phyloP scores from a whole-genome alignment of 2,329 filamentous ascomycete species.

The Fusarium verrucosum region DNA sequence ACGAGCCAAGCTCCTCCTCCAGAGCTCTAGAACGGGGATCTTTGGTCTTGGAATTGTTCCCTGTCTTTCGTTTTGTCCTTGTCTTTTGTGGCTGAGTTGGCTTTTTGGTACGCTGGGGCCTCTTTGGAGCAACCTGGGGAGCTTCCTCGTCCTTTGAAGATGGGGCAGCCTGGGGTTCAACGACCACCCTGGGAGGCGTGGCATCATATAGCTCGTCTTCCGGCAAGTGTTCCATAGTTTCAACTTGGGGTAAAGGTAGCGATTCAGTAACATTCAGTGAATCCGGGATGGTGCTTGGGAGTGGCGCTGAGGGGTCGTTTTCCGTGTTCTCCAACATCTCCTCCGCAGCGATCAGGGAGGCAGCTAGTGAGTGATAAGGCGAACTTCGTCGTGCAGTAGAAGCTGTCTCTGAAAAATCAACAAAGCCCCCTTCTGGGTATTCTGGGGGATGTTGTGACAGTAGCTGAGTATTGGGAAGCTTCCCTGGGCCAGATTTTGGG shows the following conservation, averaged over 20 bases:
- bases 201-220: conserved; percentile 44
- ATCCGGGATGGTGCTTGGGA: neutral
- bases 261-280: conserved; percentile 1
- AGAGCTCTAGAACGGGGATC: neutral
- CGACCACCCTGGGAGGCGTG: conserved; percentile 32
- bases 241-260: neutral
- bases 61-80: neutral
- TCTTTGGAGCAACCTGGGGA: neutral
- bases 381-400: conserved; percentile 48
- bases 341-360: conserved; percentile 1
- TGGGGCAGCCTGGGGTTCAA: neutral
- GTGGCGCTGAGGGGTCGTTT: conserved; percentile 8
- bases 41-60: neutral
- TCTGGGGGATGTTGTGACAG: conserved; percentile 20
- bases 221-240: conserved; percentile 35
- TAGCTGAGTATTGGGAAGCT: conserved; percentile 48
- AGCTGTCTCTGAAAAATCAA: conserved; percentile 52
- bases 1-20: neutral
- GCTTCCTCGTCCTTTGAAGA: neutral
- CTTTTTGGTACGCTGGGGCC: neutral
- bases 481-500: conserved; percentile 30
- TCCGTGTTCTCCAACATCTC: conserved; percentile 31
- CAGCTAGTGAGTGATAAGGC: conserved; percentile 26
- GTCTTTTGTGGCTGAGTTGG: neutral
- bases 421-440: neutral